phyloP scores from a whole-genome alignment of 1,284 basidiomycete genomes.

The Anthracocystis panici-leucophaei region DNA sequence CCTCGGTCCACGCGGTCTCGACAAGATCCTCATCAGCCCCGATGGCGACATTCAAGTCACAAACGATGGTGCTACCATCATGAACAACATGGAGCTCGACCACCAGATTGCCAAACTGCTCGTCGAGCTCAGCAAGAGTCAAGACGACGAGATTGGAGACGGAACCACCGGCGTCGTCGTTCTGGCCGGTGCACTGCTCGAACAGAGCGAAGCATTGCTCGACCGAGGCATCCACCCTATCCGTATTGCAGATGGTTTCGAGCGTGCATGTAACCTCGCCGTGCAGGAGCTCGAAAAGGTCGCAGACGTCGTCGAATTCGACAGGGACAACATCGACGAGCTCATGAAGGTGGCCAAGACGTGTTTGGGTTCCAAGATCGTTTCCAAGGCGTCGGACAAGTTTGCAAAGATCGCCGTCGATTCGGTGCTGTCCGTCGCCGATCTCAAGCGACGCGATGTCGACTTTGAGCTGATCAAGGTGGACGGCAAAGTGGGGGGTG shows the following conservation, averaged over 20 bases:
- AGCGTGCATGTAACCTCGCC: conserved; percentile 89
- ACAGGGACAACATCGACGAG: conserved; percentile 81
- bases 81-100: conserved; percentile 78
- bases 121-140: conserved; percentile 94
- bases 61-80: conserved; percentile 86
- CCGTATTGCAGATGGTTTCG: conserved; percentile 97
- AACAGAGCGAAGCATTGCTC: conserved; percentile 84
- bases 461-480: conserved; percentile 99
- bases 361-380: conserved; percentile 96
- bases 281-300: conserved; percentile 90
- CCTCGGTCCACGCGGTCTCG: conserved; percentile 92
- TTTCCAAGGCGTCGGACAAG: conserved; percentile 93
- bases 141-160: conserved; percentile 99
- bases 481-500: conserved; percentile 97
- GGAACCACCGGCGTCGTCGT: conserved; percentile 99
- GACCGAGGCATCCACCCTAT: conserved; percentile 98
- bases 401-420: conserved; percentile 98
- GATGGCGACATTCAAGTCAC: conserved; percentile 99
- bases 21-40: conserved; percentile 98
- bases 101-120: conserved; percentile 98
- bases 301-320: conserved; percentile 90
- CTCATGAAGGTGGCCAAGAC: conserved; percentile 88
- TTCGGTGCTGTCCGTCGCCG: conserved; percentile 93
- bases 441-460: conserved; percentile 92
- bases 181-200: conserved; percentile 92